Percentiles rank a stretch among this genome's conserved stretches.
Conservation (phyloP, 2,329 filamentous ascomycete species). For the Dothistroma septosporum region DNA sequence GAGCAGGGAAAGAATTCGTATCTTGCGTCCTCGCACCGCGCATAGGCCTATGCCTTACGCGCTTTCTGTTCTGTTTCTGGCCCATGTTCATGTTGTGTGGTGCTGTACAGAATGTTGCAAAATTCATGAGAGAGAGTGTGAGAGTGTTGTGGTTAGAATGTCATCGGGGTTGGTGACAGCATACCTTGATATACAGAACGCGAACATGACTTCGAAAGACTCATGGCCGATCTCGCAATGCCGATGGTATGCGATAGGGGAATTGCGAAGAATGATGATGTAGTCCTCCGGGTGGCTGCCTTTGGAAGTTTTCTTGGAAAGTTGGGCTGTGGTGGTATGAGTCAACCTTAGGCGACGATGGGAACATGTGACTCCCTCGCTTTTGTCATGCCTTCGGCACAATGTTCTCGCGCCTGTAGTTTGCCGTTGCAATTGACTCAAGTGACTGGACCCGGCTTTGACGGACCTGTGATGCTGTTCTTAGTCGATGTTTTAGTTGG, state of each 20-base stretch:
- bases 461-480: background rate
- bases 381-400: background rate
- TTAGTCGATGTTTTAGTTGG: background rate
- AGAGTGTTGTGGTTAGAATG: background rate
- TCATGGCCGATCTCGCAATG: conserved; percentile 13
- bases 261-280: conserved; percentile 2
- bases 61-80: conserved; percentile 21
- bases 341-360: background rate
- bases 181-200: background rate
- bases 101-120: background rate
- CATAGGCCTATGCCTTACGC: conserved; percentile 18
- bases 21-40: background rate
- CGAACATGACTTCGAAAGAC: conserved; percentile 5
- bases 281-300: background rate
- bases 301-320: background rate
- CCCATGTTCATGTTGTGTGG: conserved; percentile 13
- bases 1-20: background rate
- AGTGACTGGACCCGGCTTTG: background rate
- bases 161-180: background rate
- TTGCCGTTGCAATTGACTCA: background rate
- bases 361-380: background rate
- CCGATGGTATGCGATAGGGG: conserved; percentile 9
- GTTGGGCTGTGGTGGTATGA: background rate
- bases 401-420: background rate
- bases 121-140: conserved; percentile 5